These are phyloP conservation scores for Ophiostoma australiae DNA, from an alignment of 2,329 filamentous ascomycete species.

Conservation along the genomic window DNA sequence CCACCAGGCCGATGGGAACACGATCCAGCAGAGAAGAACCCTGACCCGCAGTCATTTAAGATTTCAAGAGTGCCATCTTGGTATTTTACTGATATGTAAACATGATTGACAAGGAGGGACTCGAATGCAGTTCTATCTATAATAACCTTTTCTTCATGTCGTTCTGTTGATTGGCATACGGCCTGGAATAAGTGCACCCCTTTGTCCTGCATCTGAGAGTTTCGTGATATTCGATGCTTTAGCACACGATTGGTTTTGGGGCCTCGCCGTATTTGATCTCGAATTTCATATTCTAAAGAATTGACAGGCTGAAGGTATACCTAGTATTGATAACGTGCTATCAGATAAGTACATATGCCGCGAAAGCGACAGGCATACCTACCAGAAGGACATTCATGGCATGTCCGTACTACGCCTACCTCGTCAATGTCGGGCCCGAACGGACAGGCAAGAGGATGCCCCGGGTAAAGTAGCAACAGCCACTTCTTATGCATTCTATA, in stretches of 20 bases:
- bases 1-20: not conserved
- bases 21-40: not conserved
- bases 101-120: not conserved
- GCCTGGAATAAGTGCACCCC: not conserved
- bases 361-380: not conserved
- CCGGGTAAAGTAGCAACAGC: slow-evolving; percentile 1
- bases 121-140: too few relatives aligned
- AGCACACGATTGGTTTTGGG: not conserved
- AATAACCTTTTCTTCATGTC: too few relatives aligned
- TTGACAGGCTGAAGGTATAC: not conserved
- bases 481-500: not conserved
- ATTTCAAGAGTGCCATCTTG: not conserved
- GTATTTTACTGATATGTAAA: not conserved
- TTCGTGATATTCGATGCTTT: not conserved
- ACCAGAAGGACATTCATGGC: not conserved
- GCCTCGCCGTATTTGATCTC: not conserved
- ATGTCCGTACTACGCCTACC: not conserved
- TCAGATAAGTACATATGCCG: not conserved
- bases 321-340: not conserved
- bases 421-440: not conserved
- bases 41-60: not conserved
- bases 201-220: not conserved
- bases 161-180: too few relatives aligned
- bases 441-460: not conserved
- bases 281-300: not conserved